Evolutionary conservation across 805 yeast species (phyloP).

Genomic region (Saccharomycopsis vini): DNA sequence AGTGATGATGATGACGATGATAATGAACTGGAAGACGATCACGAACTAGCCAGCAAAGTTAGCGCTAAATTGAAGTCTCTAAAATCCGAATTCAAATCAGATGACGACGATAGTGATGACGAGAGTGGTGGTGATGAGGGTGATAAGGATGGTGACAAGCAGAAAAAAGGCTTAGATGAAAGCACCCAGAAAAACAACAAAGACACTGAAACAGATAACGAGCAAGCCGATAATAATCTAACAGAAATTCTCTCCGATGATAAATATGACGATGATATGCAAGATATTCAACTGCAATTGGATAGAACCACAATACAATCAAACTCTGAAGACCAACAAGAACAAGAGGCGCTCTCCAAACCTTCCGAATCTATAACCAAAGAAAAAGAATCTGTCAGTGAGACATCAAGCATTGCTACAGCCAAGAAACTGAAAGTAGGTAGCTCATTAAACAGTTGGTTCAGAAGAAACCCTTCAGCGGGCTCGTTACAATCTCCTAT

Average conservation of each 20-base stretch:
- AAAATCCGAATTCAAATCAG: slow-evolving; percentile 46
- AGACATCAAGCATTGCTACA: slow-evolving; percentile 5
- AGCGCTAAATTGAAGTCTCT: slow-evolving; percentile 13
- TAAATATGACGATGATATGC: background rate
- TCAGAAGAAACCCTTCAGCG: slow-evolving; percentile 8
- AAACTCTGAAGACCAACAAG: slow-evolving; percentile 2
- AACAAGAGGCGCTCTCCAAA: too few relatives aligned
- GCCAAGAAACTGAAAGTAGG: background rate
- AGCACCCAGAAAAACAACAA: slow-evolving; percentile 23
- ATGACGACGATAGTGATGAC: slow-evolving; percentile 73
- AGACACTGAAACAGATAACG: background rate
- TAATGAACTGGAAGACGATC: slow-evolving; percentile 6
- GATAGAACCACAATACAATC: background rate
- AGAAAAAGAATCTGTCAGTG: slow-evolving; percentile 1
- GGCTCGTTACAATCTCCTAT: slow-evolving; percentile 1
- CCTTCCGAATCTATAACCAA: background rate
- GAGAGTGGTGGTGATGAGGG: too few relatives aligned
- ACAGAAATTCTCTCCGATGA: background rate
- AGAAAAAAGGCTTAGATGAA: slow-evolving; percentile 30
- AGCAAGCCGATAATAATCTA: background rate
- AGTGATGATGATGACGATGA: slow-evolving; percentile 3
- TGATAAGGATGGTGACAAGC: background rate
- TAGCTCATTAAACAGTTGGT: slow-evolving; percentile 11
- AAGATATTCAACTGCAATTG: slow-evolving; percentile 2
- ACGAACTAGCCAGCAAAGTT: slow-evolving; percentile 12